Percentiles rank a stretch among this genome's conserved stretches.
Evolutionary conservation across 1,139 yeast species (phyloP).

Genomic region (Chernovozyma sophiae-reginae): DNA sequence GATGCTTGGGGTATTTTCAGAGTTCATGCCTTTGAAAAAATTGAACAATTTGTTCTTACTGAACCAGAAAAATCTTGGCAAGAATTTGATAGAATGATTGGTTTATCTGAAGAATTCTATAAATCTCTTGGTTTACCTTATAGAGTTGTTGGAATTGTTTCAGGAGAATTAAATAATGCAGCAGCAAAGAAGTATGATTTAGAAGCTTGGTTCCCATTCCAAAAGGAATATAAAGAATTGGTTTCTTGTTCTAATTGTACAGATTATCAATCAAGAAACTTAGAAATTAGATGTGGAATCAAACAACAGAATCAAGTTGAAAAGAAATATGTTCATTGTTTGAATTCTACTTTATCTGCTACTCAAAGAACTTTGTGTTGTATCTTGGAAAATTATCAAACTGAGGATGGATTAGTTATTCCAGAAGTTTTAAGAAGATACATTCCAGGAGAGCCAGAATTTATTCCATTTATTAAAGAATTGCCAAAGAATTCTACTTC

Average conservation of each 20-base stretch:
- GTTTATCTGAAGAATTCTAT: conserved; percentile 87
- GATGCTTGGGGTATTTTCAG: conserved; percentile 99
- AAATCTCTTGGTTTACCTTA: conserved; percentile 89
- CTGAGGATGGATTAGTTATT: conserved; percentile 86
- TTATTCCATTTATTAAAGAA: conserved; percentile 84
- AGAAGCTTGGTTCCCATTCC: conserved; percentile 99
- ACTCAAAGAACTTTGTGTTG: conserved; percentile 98
- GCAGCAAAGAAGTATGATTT: conserved; percentile 98
- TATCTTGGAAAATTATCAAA: conserved; percentile 94
- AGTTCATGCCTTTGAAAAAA: conserved; percentile 97
- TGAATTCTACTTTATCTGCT: conserved; percentile 95
- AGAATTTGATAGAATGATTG: conserved; percentile 95
- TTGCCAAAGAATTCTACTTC: conserved; percentile 93
- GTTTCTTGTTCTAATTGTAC: conserved; percentile 99
- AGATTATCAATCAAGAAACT: conserved; percentile 96
- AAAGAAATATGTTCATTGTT: conserved; percentile 97
- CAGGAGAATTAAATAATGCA: conserved; percentile 98
- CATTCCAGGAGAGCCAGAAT: conserved; percentile 98
- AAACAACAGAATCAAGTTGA: conserved; percentile 93
- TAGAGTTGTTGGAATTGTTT: conserved; percentile 95
- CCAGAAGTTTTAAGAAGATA: conserved; percentile 95
- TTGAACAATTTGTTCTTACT: conserved; percentile 91
- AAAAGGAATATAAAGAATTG: conserved; percentile 95
- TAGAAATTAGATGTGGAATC: conserved; percentile 98
- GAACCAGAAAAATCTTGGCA: conserved; percentile 99